Base-by-base conservation (phyloP, 2,329 filamentous ascomycete species). In the Fusarium burgessii region DNA sequence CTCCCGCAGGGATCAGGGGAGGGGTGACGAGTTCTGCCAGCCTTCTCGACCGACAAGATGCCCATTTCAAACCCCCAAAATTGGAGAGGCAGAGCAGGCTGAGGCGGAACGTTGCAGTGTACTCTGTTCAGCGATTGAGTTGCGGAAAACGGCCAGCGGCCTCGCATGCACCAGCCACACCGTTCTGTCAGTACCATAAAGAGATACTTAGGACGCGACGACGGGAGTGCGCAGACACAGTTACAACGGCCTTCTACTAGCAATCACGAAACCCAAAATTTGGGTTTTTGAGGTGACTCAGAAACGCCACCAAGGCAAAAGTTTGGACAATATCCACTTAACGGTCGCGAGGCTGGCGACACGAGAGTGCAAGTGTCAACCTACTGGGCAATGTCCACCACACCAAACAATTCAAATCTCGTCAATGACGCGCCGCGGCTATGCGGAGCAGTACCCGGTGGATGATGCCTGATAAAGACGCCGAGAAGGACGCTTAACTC, bases 1-100 rank as follows among this genome's bases (percentile, higher is more conserved):
- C 75, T 70, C 73, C 76, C 74, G 75, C 77, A 77, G 71, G 61
- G 58, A 58, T 71, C 68, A 76, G 63, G 75, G 75, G 68, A 68
- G 70, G 66, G 66, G 74, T 62, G 23, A 23, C 23, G 59, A 41
- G 27, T 14, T 58, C 75, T 74, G 65, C 58, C 47, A 66, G 42
- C 56, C 57, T 62, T 35, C 29, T 35, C 35, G 73, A 62, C 70
- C 35, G 73, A 62, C 70, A 58, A 73, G 66, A 59, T 73, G 49
- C 63, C 68, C 64, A 68, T 56, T 58, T 58, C 66, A 58, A 54
- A 68, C 47, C 71, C 61, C 62, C 54, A 74, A 68, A 63, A 66
- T 66, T 68, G 65, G 70, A 61, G 66, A 71, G 70, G 66, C 41
- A 36, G 49, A 64, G 40, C 70, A 73, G 75, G 46, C 46, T 50